Evolutionary conservation across 352 stramenopile species (phyloP), one percentile per base, ranked within the genome.

Genomic region (Globisporangium spiculum): DNA sequence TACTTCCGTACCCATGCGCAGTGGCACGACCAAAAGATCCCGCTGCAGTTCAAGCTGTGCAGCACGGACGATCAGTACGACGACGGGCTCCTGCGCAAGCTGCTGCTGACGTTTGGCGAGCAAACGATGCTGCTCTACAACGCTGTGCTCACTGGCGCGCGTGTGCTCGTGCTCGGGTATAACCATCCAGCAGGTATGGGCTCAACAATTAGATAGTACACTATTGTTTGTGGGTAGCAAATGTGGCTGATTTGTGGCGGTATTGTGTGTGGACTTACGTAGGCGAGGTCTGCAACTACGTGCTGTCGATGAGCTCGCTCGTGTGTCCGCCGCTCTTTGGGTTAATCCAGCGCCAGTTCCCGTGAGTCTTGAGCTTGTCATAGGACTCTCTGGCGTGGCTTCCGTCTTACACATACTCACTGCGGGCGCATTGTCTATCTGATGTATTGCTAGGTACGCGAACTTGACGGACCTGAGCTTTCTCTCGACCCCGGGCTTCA

Each of bases 401-500:
- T 24, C 9, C 2, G 16, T 7, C 16, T 8, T 50, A 16, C 4
- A 52, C 6, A 24, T 52, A 52, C 18, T 52, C 41, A 20, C 41
- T 9, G 4, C 6, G 10, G 7, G 0, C 10, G 44, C 44, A 24
- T 10, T 50, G 20, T 16, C 2, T 58, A 30, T 57, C 26, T 7
- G 41, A 27, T 65, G 30, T 32, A 16, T 60, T 8, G 1, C 48
- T 44, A 89, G 82, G 30, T 96, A 97, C 68, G 90, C 91, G 16
- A 97, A 96, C 58, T 63, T 97, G 20, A 96, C 89, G 9, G 90
- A 97, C 73, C 73, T 97, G 60, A 83, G 80, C 44, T 97, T 97
- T 66, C 66, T 97, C 27, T 79, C 78, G 0, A 92, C 80, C 20
- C 87, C 88, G 0, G 90, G 90, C 1, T 97, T 86, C 75, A 94